Conservation (phyloP, 371 early-diverging fungal genomes). For the Rhizopus sp. region DNA sequence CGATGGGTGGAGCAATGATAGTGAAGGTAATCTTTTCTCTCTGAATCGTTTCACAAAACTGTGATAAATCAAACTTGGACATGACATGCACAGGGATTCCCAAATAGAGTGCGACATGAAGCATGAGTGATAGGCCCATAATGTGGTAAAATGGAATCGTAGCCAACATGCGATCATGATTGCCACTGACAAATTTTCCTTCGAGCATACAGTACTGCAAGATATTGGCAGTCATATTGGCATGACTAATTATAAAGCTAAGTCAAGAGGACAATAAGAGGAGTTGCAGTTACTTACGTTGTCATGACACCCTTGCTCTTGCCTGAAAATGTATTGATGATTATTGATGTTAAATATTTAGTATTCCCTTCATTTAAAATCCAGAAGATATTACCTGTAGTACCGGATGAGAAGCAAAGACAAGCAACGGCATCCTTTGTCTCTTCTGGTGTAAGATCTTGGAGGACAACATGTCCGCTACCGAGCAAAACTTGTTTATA, state of each 20-base stretch:
- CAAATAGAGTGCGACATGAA: slow-evolving; percentile 32
- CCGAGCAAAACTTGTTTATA: slow-evolving; percentile 19
- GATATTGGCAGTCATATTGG: slow-evolving; percentile 73
- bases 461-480: slow-evolving; percentile 20
- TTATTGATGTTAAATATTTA: not conserved
- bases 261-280: not conserved
- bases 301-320: slow-evolving; percentile 80
- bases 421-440: slow-evolving; percentile 52
- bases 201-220: slow-evolving; percentile 51
- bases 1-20: slow-evolving; percentile 80
- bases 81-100: slow-evolving; percentile 55
- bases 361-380: not conserved
- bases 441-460: slow-evolving; percentile 28
- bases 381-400: slow-evolving; percentile 51
- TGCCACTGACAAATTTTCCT: slow-evolving; percentile 14
- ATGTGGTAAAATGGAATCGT: slow-evolving; percentile 85
- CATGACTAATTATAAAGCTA: slow-evolving; percentile 44
- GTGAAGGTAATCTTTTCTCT: slow-evolving; percentile 58
- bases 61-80: slow-evolving; percentile 65
- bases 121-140: slow-evolving; percentile 30
- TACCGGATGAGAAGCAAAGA: slow-evolving; percentile 83
- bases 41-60: slow-evolving; percentile 60
- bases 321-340: slow-evolving; percentile 11
- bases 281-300: slow-evolving; percentile 44
- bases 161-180: slow-evolving; percentile 40